Evolutionary conservation across 2,329 filamentous ascomycete species (phyloP).

Genomic region (Sporothrix euskadiensis): DNA sequence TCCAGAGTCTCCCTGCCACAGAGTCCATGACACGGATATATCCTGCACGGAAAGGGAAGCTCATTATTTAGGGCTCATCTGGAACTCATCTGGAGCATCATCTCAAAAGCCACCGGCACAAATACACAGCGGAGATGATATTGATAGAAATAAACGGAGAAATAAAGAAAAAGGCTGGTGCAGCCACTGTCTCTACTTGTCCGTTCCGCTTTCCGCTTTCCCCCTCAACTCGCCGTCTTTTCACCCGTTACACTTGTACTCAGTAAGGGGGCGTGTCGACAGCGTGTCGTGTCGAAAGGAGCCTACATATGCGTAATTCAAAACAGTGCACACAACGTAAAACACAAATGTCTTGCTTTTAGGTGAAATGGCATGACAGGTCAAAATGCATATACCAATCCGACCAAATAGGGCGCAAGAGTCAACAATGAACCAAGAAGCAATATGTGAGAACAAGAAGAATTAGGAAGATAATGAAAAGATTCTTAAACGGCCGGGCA

Average conservation of each 20-base stretch:
- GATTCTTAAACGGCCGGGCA: background rate
- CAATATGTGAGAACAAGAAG: background rate
- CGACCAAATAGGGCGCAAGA: background rate
- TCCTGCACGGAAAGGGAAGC: background rate
- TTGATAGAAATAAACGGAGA: background rate
- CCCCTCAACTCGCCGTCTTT: background rate
- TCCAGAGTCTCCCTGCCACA: background rate
- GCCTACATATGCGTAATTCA: background rate
- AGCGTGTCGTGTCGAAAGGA: background rate
- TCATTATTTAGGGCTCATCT: background rate
- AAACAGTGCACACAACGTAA: conserved; percentile 8
- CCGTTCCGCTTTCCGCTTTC: background rate
- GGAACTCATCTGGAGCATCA: background rate
- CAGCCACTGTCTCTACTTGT: background rate
- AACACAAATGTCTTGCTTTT: conserved; percentile 14
- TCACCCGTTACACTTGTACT: background rate
- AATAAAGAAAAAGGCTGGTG: background rate
- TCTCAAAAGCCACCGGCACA: background rate
- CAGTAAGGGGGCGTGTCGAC: background rate
- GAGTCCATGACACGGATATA: background rate
- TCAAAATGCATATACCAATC: background rate
- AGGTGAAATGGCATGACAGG: background rate
- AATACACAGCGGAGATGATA: background rate
- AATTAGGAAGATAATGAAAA: background rate
- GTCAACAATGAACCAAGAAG: background rate